Base-by-base conservation (phyloP, 768 basidiomycete species). In the Tephrocybe rancida region DNA sequence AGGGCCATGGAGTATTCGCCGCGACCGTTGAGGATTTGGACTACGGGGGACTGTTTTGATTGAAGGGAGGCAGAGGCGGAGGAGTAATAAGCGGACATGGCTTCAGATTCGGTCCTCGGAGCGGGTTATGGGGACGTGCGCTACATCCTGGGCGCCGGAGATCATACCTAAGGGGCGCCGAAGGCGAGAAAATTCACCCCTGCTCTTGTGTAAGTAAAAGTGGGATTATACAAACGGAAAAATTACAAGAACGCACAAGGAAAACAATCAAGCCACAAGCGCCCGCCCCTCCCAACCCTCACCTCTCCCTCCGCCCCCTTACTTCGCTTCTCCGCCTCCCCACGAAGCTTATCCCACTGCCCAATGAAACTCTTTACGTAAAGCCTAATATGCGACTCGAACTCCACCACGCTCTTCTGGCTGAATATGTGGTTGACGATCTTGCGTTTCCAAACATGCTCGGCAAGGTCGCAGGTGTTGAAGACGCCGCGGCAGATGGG, bases 401-500 rank as follows among this genome's bases (percentile, higher is more conserved):
- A 95, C 60, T 92, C 89, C 54, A 90, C 66, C 3, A 96, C 91
- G 50, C 70, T 90, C 74, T 94, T 94, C 65, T 89, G 87, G 1
- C 87, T 86, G 70, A 91, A 91, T 61, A 92, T 87, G 64, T 90
- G 84, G 0, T 90, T 87, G 42, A 96, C 82, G 55, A 97, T 90
- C 73, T 96, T 96, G 73, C 92, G 86, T 72, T 95, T 96, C 38
- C 93, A 84, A 5, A 90, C 79, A 66, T 96, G 93, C 52, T 92
- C 89, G 5, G 70, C 64, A 26, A 91, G 83, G 63, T 88, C 82
- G 41, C 91, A 83, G 16, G 88, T 89, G 67, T 87, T 90, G 80
- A 92, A 91, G 26, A 92, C 72, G 1, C 88, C 87, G 26, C 86
- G 80, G 27, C 72, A 73, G 52, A 90, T 88, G 25, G 86, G 86